Conservation (phyloP, 441 rosid species). For the Populus hybrid region DNA sequence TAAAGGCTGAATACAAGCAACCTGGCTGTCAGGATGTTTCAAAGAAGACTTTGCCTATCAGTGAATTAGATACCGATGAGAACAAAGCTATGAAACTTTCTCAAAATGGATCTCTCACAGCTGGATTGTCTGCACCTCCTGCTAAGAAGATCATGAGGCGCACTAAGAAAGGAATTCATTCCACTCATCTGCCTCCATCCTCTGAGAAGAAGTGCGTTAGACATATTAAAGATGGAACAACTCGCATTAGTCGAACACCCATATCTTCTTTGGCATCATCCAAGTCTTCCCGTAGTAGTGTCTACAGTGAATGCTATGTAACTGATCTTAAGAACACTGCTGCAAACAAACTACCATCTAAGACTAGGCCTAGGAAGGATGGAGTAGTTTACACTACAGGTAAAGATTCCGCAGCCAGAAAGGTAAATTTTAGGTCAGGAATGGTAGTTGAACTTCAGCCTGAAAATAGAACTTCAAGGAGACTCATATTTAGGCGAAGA, state of each 20-base stretch:
- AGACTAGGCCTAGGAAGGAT: constrained; percentile 28
- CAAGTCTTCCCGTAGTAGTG: constrained; percentile 10
- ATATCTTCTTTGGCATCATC: constrained; percentile 22
- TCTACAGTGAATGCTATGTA: constrained; percentile 21
- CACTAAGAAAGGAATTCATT: constrained; percentile 13
- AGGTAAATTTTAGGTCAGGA: constrained; percentile 53
- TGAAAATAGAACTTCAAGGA: constrained; percentile 42
- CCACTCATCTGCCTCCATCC: constrained; percentile 11
- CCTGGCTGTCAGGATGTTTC: constrained; percentile 19
- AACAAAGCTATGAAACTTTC: neutral
- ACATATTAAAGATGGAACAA: constrained; percentile 2
- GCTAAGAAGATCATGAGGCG: constrained; percentile 19
- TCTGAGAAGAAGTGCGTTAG: constrained; percentile 13
- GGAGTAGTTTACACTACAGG: constrained; percentile 23
- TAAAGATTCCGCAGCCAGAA: constrained; percentile 27
- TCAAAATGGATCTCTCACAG: neutral
- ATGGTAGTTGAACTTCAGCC: constrained; percentile 42
- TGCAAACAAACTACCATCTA: constrained; percentile 15
- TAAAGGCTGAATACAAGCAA: constrained; percentile 5
- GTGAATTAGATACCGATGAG: constrained; percentile 36
- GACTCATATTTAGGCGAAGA: constrained; percentile 55
- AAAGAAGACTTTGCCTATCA: constrained; percentile 48
- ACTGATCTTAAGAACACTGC: constrained; percentile 22
- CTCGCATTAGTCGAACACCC: constrained; percentile 17
- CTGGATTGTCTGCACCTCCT: constrained; percentile 20